These are phyloP conservation scores for Yamadazyma songkhlaensis DNA, from an alignment of 1,139 yeast genomes.

Conservation along the genomic window DNA sequence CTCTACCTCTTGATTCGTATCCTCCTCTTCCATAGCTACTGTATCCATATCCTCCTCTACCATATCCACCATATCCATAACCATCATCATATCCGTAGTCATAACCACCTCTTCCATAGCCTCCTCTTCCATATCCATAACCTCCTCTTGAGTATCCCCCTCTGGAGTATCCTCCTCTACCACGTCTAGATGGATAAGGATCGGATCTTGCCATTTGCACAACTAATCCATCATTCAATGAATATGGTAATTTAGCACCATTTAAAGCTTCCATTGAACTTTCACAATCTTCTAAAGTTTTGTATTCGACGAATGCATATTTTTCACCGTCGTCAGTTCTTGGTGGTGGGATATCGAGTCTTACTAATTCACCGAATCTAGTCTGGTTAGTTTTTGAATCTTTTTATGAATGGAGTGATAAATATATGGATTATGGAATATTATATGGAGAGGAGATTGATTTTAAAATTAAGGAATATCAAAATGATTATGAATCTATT, in stretches of 20 bases:
- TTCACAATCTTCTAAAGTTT: slow-evolving; percentile 58
- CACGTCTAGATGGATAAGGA: slow-evolving; percentile 44
- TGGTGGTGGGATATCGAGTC: slow-evolving; percentile 72
- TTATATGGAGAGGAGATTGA: slow-evolving; percentile 5
- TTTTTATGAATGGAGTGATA: slow-evolving; percentile 1
- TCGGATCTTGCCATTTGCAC: slow-evolving; percentile 61
- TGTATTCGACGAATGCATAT: slow-evolving; percentile 72
- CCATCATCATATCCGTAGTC: slow-evolving; percentile 17
- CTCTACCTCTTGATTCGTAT: slow-evolving; percentile 15
- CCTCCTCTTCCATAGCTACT: slow-evolving; percentile 15
- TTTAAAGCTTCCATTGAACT: slow-evolving; percentile 55
- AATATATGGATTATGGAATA: slow-evolving; percentile 5
- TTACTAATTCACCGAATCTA: slow-evolving; percentile 61
- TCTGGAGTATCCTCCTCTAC: slow-evolving; percentile 19
- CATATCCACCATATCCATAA: slow-evolving; percentile 16
- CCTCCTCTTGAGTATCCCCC: slow-evolving; percentile 19
- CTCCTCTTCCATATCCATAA: slow-evolving; percentile 10
- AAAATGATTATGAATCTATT: too few relatives aligned
- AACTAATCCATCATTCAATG: slow-evolving; percentile 39
- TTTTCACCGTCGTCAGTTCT: slow-evolving; percentile 61
- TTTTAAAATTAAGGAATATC: too few relatives aligned
- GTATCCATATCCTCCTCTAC: slow-evolving; percentile 24
- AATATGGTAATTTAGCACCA: slow-evolving; percentile 41
- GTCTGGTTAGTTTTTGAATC: slow-evolving; percentile 1
- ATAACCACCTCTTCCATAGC: slow-evolving; percentile 17